Percentiles rank a stretch among this genome's conserved stretches.
These are phyloP conservation scores for Plasmopara viticola DNA, from an alignment of 352 stramenopile species.

Conservation along the genomic window DNA sequence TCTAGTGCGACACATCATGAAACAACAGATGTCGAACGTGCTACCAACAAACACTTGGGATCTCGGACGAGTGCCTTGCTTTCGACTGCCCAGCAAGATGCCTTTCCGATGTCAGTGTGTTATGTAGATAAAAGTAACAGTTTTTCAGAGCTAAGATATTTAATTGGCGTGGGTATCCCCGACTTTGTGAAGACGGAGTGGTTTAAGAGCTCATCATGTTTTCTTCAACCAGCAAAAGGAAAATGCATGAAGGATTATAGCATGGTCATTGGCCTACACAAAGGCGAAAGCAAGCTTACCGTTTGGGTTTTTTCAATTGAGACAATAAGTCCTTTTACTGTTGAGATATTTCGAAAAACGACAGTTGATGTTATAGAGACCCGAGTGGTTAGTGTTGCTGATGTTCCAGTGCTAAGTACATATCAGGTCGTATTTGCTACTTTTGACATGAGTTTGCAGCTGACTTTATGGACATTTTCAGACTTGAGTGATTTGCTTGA, in stretches of 20 bases:
- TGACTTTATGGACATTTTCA: conserved; percentile 55
- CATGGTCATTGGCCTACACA: conserved; percentile 45
- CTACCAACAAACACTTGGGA: not conserved
- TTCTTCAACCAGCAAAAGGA: conserved; percentile 19
- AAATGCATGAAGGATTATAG: conserved; percentile 49
- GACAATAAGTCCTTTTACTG: conserved; percentile 4
- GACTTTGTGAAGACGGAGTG: conserved; percentile 53
- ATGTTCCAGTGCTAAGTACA: conserved; percentile 36
- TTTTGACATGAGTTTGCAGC: conserved; percentile 29
- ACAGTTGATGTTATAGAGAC: conserved; percentile 25
- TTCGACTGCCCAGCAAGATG: conserved; percentile 2
- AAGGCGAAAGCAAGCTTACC: conserved; percentile 28
- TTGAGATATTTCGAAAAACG: conserved; percentile 44
- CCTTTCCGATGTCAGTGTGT: conserved; percentile 13
- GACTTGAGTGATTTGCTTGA: conserved; percentile 44
- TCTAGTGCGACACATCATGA: not conserved
- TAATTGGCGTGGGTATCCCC: conserved; percentile 33
- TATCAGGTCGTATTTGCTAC: conserved; percentile 46
- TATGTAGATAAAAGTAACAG: conserved; percentile 28
- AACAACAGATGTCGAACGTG: conserved; percentile 3
- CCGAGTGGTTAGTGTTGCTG: conserved; percentile 30
- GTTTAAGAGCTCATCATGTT: conserved; percentile 35
- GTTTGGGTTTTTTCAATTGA: conserved; percentile 60
- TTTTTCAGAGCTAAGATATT: conserved; percentile 18
- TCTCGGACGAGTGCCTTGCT: conserved; percentile 3